Evolutionary conservation across 345 rosid species (phyloP), one percentile per base, ranked within the genome.

Genomic region (Euphorbia lathyris): DNA sequence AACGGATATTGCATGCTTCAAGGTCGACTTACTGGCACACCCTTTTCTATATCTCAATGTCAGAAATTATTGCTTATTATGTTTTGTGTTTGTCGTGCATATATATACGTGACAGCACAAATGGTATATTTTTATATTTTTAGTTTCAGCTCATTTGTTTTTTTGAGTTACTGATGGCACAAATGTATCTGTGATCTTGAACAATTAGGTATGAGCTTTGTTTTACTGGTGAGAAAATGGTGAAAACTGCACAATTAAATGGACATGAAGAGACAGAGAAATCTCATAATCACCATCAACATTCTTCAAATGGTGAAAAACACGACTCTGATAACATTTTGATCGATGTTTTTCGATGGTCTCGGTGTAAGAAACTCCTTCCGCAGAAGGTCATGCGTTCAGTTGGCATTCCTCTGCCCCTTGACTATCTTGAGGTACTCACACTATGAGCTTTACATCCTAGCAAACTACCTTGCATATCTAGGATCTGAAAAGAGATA

Each of bases 281-380:
- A 75, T 62, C 89, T 74, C 91, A 84, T 71, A 87, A 79, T 82
- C 87, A 86, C 73, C 93, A 76, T 50, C 64, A 83, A 19, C 84
- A 82, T 72, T 60, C 82, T 19, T 59, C 86, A 73, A 90, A 89
- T 56, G 96, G 97, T 53, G 98, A 96, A 65, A 90, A 89, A 74
- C 74, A 40, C 38, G 94, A 92, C 17, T 22, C 83, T 19, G 98
- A 96, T 65, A 86, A 74, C 71, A 72, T 75, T 32, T 65, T 90
- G 72, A 74, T 88, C 1, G 98, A 96, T 65, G 88, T 86, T 45
- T 96, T 96, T 75, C 88, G 98, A 59, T 96, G 98, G 96, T 90
- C 99, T 27, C 83, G 87, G 20, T 96, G 99, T 66, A 92, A 86
- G 93, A 90, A 81, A 73, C 96, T 98, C 23, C 91, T 96, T 57